Evolutionary conservation across 225 moss, liverwort and hornwort genomes (phyloP).

Genomic region (Asterella californica): DNA sequence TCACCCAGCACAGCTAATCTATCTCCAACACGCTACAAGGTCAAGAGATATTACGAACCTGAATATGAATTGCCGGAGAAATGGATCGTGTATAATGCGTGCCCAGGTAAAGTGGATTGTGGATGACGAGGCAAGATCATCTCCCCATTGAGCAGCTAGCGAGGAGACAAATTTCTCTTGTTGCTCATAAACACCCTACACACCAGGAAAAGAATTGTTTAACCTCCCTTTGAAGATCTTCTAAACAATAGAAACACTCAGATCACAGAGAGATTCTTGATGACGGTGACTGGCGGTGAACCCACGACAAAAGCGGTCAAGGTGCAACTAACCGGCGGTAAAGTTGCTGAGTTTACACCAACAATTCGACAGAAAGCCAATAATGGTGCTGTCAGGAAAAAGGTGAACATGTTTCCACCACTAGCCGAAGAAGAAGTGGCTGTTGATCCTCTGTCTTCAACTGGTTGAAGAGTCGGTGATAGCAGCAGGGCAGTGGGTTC

Average conservation of each 20-base stretch:
- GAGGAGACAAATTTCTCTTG: constrained; percentile 67
- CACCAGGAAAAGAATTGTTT: neutral
- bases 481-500: constrained; percentile 75
- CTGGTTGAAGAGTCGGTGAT: constrained; percentile 68
- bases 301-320: neutral
- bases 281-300: too few species aligned
- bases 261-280: neutral
- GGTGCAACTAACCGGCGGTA: constrained; percentile 54
- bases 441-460: constrained; percentile 58
- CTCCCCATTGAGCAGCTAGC: constrained; percentile 62
- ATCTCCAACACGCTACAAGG: neutral
- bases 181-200: constrained; percentile 72
- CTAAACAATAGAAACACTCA: neutral
- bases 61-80: constrained; percentile 81
- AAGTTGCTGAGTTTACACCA: constrained; percentile 51
- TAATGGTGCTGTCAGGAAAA: constrained; percentile 86
- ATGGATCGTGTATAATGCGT: constrained; percentile 72
- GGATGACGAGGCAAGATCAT: constrained; percentile 49
- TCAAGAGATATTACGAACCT: constrained; percentile 40
- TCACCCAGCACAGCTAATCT: neutral
- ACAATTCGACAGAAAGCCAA: constrained; percentile 85
- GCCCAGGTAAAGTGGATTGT: constrained; percentile 59
- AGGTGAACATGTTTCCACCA: constrained; percentile 86
- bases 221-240: neutral
- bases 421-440: constrained; percentile 52